Base-by-base conservation (phyloP, 495 filamentous ascomycete species). In the Podospora didyma region DNA sequence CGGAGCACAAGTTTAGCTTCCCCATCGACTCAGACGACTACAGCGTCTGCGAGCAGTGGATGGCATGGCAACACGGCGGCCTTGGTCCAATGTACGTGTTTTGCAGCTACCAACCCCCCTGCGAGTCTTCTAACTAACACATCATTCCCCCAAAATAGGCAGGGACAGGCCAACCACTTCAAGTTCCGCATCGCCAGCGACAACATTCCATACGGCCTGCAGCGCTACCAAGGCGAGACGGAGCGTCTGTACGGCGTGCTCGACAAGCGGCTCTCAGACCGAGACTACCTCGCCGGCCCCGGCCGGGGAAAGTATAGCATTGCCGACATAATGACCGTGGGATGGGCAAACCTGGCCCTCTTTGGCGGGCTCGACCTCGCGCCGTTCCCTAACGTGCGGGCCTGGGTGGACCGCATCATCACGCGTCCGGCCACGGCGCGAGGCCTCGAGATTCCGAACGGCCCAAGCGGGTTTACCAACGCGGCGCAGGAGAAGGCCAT, bases 101-200 rank as follows among this genome's bases (percentile, higher is more conserved):
- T n/a, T n/a, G n/a, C n/a, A n/a, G n/a, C n/a, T n/a, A n/a, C n/a
- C n/a, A n/a, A n/a, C n/a, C n/a, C n/a, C n/a, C n/a, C n/a, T n/a
- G n/a, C n/a, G n/a, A n/a, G n/a, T n/a, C n/a, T n/a, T n/a, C n/a
- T n/a, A n/a, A n/a, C n/a, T n/a, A n/a, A n/a, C n/a, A n/a, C n/a
- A n/a, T n/a, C n/a, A n/a, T n/a, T n/a, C n/a, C n/a, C n/a, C n/a
- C 55, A 41, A 31, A 31, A 31, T 31, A 31, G 26, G 26, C 90
- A 96, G 69, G 89, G 86, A 11, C 90, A 96, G 65, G 87, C 87
- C 6, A 92, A 92, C 76, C 89, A 95, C 72, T 96, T 95, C 78
- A 9, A 4, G 9, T 69, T 72, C 52, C 86, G 85, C 39, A 88
- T 87, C 67, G 86, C 88, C 10, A 84, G 87, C 42, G 88, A 92